Conservation (phyloP, 1,284 basidiomycete genomes). For the Cryptococcus maquisensis region DNA sequence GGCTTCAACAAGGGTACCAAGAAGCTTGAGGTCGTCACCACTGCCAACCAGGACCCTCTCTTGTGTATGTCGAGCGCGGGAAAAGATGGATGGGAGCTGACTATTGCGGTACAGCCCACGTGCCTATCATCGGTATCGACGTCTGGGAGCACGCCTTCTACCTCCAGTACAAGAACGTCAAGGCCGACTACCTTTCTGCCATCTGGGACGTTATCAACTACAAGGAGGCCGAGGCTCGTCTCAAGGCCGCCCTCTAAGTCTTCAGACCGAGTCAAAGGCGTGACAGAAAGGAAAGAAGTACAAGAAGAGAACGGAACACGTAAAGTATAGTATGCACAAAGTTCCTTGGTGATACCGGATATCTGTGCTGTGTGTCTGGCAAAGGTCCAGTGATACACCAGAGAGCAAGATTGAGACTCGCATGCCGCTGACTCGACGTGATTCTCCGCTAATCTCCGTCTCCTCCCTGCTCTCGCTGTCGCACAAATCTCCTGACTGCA, state of each 20-base stretch:
- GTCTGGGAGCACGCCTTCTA: constrained; percentile 74
- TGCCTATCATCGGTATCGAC: constrained; percentile 91
- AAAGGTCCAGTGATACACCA: too few species aligned
- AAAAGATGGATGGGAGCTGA: neutral
- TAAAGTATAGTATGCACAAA: neutral
- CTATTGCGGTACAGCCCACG: constrained; percentile 56
- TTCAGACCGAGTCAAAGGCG: neutral
- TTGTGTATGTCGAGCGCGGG: constrained; percentile 51
- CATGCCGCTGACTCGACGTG: too few species aligned
- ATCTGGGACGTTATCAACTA: constrained; percentile 94
- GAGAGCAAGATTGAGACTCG: too few species aligned
- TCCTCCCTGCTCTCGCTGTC: too few species aligned
- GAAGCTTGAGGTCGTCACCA: constrained; percentile 83
- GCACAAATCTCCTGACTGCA: too few species aligned
- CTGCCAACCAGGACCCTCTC: constrained; percentile 94
- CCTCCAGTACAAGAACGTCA: constrained; percentile 86
- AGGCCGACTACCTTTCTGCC: constrained; percentile 80
- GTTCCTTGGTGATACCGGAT: neutral
- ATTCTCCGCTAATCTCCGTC: too few species aligned
- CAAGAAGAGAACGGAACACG: neutral
- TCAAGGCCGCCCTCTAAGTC: constrained; percentile 54
- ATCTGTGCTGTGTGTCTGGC: neutral
- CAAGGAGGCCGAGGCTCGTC: constrained; percentile 75
- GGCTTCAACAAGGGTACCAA: constrained; percentile 67
- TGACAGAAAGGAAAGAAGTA: neutral